phyloP scores from a whole-genome alignment of 106 monocot genomes.

The Ottelia alismoides region DNA sequence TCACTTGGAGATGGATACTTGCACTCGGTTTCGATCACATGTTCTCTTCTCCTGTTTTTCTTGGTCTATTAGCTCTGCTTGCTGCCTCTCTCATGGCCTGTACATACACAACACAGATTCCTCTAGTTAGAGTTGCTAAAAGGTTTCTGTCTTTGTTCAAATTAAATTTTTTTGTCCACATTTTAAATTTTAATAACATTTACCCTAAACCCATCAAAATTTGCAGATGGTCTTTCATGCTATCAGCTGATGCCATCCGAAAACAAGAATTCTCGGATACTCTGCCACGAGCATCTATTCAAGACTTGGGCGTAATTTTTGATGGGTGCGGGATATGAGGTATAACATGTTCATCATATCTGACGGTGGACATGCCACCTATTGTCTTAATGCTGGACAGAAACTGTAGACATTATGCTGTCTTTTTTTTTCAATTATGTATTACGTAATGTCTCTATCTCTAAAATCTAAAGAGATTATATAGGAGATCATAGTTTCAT shows the following conservation, averaged over 20 bases:
- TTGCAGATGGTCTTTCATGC: slow-evolving; percentile 89
- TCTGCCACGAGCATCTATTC: slow-evolving; percentile 74
- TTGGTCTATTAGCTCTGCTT: slow-evolving; percentile 73
- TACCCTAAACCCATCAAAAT: slow-evolving; percentile 2
- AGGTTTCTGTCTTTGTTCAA: slow-evolving; percentile 23
- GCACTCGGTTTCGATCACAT: slow-evolving; percentile 92
- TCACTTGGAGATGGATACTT: slow-evolving; percentile 86
- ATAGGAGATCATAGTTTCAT: no score
- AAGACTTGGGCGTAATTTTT: slow-evolving; percentile 78
- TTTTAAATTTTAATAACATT: background rate
- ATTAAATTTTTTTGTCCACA: background rate
- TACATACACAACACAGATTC: slow-evolving; percentile 93
- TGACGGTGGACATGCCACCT: no score
- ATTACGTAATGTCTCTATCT: no score
- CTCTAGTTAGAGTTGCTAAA: slow-evolving; percentile 77
- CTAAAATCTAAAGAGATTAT: no score
- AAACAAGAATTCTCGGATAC: slow-evolving; percentile 77
- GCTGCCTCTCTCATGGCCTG: slow-evolving; percentile 97
- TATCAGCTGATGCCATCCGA: slow-evolving; percentile 50
- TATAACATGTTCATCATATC: no score
- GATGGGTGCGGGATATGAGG: slow-evolving; percentile 94
- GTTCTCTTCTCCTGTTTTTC: slow-evolving; percentile 85
- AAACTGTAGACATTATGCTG: no score
- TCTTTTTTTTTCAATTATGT: no score
- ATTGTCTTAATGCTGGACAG: no score